phyloP scores from a whole-genome alignment of 805 yeast species.

The Candida pseudofarinosa region DNA sequence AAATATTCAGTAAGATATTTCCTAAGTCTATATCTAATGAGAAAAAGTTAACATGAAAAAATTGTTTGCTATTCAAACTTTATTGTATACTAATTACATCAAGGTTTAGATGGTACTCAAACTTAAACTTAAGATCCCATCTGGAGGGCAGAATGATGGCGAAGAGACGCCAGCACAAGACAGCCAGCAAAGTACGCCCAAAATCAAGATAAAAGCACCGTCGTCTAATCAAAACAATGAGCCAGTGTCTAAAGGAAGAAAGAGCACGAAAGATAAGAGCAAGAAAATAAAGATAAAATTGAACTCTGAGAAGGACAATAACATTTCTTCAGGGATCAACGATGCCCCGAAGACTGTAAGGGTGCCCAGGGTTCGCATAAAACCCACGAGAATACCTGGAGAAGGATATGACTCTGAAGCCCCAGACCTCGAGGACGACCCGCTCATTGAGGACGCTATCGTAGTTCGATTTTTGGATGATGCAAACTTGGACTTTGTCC shows the following conservation, averaged over 20 bases:
- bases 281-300: conserved; percentile 22
- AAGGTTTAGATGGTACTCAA: conserved; percentile 14
- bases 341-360: conserved; percentile 3
- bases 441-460: conserved; percentile 83
- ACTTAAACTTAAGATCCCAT: conserved; percentile 18
- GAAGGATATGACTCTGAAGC: conserved; percentile 98
- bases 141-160: conserved; percentile 5
- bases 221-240: conserved; percentile 2
- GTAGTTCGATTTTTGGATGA: conserved; percentile 71
- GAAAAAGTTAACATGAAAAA: not conserved
- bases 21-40: not conserved
- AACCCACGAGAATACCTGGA: conserved; percentile 72
- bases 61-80: not conserved
- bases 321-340: conserved; percentile 3
- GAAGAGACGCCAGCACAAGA: conserved; percentile 1
- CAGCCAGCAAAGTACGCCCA: conserved; percentile 5
- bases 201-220: conserved; percentile 20
- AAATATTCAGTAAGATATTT: too few species aligned
- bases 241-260: conserved; percentile 5
- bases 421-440: conserved; percentile 93
- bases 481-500: conserved; percentile 65
- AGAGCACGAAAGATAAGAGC: conserved; percentile 12
- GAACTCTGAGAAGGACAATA: conserved; percentile 3
- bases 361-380: conserved; percentile 48
- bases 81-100: not conserved